phyloP scores from a whole-genome alignment of 2,329 filamentous ascomycete species.

The Penicillium brevicompactum region DNA sequence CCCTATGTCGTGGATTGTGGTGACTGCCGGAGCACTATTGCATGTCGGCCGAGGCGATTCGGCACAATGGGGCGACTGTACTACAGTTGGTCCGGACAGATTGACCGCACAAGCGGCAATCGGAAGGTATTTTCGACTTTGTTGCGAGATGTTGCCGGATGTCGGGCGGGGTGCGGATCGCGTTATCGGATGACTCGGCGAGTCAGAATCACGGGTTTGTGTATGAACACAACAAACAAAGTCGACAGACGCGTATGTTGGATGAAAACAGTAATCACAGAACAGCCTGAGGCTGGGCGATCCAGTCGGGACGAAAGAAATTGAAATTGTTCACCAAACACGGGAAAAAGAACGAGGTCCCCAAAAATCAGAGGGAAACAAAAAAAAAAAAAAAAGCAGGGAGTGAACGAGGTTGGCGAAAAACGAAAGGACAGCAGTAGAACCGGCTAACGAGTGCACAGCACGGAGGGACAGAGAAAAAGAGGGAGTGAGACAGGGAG shows the following conservation, averaged over 20 bases:
- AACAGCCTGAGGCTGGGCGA: conserved; percentile 1
- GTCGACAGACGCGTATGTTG: not conserved
- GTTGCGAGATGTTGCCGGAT: not conserved
- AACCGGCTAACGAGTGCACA: conserved; percentile 22
- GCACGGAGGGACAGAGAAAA: conserved; percentile 14
- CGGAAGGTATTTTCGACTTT: not conserved
- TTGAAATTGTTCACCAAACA: not conserved
- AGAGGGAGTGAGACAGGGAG: conserved; percentile 8
- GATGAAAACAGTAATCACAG: conserved; percentile 2
- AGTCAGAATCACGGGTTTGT: not conserved
- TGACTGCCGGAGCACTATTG: conserved; percentile 43
- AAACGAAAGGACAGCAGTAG: conserved; percentile 5
- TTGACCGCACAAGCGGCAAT: not conserved
- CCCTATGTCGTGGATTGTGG: conserved; percentile 23
- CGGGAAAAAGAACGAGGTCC: not conserved
- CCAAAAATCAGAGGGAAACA: too few species aligned
- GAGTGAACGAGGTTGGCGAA: conserved; percentile 4
- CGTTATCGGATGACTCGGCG: conserved; percentile 3
- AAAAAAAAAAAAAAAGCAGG: not conserved
- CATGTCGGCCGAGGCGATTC: conserved; percentile 22
- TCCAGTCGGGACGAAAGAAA: conserved; percentile 1
- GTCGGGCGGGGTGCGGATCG: not conserved
- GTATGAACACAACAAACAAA: not conserved
- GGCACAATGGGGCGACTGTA: conserved; percentile 2
- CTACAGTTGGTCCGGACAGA: not conserved